Base-by-base conservation (phyloP, 805 yeast genomes). In the Zygosaccharomyces siamensis region DNA sequence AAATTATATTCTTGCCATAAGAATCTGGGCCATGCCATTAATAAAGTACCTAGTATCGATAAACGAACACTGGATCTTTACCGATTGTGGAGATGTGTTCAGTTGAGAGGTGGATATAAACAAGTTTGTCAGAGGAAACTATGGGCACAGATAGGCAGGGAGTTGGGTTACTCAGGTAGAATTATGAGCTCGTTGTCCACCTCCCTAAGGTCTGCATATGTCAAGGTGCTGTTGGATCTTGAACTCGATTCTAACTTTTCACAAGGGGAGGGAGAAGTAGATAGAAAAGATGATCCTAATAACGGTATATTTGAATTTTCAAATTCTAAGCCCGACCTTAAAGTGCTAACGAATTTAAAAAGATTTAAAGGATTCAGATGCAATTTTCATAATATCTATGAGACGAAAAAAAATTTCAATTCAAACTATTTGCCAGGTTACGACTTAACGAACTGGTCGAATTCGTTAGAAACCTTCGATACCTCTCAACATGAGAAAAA, bases 141-240 rank as follows among this genome's bases (percentile, higher is more conserved):
- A 40, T 88, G 96, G 96, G 89, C 89, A 1, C 89, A 85, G 59
- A 77, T 88, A 7, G 92, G 92, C 11, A 72, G 89, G 47, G 95
- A 86, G 57, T 68, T 88, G 43, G 95, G 95, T 0, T 85, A 82
- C 61, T 76, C 80, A 28, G 89, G 88, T 2, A 76, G 80, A 55
- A 80, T 82, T 45, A 81, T 83, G 78, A 81, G 86, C 28, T 82
- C 89, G 10, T 64, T 85, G 39, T 81, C 88, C 11, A 77, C 89
- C 12, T 77, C 89, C 1, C 68, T 86, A 51, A 79, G 83, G 58
- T 65, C 79, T 1, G 78, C 85, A 0, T 83, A 83, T 58, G 72
- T 74, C 50, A 74, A 76, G 51, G 68, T 75, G 14, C 53, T 79
- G 27, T 50, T 54, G 20, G 62, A 64, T 0, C 68, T 63, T 50